phyloP scores from a whole-genome alignment of 345 rosid genomes.

The Cochlearia excelsa region DNA sequence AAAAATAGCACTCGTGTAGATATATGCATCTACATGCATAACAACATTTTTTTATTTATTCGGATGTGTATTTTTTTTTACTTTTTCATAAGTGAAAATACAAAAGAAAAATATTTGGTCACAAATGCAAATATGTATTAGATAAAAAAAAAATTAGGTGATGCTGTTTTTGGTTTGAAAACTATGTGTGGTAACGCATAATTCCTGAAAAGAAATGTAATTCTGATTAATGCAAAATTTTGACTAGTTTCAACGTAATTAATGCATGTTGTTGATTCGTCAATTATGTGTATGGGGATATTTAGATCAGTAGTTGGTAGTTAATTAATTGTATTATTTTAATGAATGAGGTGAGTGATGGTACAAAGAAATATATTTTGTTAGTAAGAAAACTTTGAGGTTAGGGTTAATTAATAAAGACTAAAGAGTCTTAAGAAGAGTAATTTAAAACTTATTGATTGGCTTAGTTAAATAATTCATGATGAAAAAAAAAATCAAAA shows the following conservation, averaged over 20 bases:
- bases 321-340: background rate
- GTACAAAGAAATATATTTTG: background rate
- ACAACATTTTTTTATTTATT: no score
- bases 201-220: no score
- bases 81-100: no score
- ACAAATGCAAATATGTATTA: no score
- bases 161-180: no score
- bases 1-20: no score
- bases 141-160: no score
- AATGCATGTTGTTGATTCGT: background rate
- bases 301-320: slow-evolving; percentile 5
- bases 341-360: slow-evolving; percentile 7
- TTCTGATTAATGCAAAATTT: background rate
- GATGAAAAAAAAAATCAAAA: slow-evolving; percentile 38
- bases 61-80: no score
- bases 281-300: background rate
- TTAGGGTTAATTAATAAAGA: slow-evolving; percentile 4
- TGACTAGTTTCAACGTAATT: background rate
- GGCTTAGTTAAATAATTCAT: slow-evolving; percentile 10
- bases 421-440: background rate
- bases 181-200: no score
- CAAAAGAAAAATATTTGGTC: no score
- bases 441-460: slow-evolving; percentile 13
- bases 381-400: background rate
- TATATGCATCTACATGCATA: no score